Percentiles rank a stretch among this genome's conserved stretches.
phyloP scores from a whole-genome alignment of 257 asterid species.

The Thymus mandschuricus region DNA sequence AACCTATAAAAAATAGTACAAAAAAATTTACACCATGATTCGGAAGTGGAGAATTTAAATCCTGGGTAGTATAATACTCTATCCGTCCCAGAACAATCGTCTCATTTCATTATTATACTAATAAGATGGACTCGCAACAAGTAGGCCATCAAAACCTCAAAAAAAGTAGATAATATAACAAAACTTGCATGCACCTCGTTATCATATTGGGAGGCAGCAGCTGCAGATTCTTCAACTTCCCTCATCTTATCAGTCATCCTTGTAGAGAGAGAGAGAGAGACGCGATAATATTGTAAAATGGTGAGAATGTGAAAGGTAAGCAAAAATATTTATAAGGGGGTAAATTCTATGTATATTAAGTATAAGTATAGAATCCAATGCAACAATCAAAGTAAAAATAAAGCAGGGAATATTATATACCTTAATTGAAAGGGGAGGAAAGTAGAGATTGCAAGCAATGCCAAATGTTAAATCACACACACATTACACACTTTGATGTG shows the following conservation, averaged over 20 bases:
- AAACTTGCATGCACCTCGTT: conserved; percentile 28
- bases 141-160: no score
- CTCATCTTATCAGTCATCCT: not conserved
- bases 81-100: no score
- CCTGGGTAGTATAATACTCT: no score
- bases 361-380: not conserved
- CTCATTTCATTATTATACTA: no score
- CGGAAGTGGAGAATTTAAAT: no score
- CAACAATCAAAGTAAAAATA: conserved; percentile 19
- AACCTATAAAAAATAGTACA: conserved; percentile 22
- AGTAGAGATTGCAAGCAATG: not conserved
- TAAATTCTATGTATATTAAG: not conserved
- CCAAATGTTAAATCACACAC: not conserved
- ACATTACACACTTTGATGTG: no score
- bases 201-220: conserved; percentile 28
- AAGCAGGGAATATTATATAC: conserved; percentile 29
- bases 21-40: no score
- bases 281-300: not conserved
- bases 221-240: conserved; percentile 18
- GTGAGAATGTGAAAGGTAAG: conserved; percentile 7
- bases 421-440: conserved; percentile 27
- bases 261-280: conserved; percentile 14
- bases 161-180: no score
- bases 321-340: conserved; percentile 17
- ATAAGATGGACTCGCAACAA: no score